phyloP scores from a whole-genome alignment of 768 basidiomycete genomes.

The Russula sp. region DNA sequence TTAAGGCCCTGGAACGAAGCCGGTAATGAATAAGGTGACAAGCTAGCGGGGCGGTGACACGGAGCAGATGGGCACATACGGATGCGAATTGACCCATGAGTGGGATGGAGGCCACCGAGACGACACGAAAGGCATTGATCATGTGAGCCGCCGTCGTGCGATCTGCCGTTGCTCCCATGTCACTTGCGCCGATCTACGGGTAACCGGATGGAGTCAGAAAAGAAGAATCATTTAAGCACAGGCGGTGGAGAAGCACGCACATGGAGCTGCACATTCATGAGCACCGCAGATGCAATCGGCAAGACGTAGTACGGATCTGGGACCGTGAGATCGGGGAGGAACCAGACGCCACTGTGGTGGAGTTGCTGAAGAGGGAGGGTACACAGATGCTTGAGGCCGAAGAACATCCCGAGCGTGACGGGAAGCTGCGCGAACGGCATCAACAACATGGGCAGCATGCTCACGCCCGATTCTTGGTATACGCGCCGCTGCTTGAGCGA shows the following conservation, averaged over 20 bases:
- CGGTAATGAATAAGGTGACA: background rate
- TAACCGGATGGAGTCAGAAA: conserved; percentile 22
- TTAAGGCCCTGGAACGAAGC: conserved; percentile 41
- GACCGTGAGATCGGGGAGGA: conserved; percentile 70
- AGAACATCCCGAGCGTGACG: conserved; percentile 75
- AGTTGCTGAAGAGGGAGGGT: conserved; percentile 67
- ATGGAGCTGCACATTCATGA: conserved; percentile 62
- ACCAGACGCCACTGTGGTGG: conserved; percentile 62
- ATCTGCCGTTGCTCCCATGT: conserved; percentile 26
- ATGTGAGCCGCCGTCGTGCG: conserved; percentile 18
- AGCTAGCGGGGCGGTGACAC: background rate
- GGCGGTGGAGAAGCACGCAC: conserved; percentile 35
- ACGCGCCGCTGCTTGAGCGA: conserved; percentile 43
- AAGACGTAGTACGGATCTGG: conserved; percentile 73
- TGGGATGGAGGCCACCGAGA: conserved; percentile 41
- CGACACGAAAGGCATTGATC: conserved; percentile 27
- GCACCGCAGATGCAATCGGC: conserved; percentile 49
- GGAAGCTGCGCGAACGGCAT: conserved; percentile 64
- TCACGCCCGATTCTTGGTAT: conserved; percentile 59
- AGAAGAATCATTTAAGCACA: background rate
- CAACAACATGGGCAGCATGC: conserved; percentile 45
- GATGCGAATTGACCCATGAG: conserved; percentile 55
- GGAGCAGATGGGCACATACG: conserved; percentile 36
- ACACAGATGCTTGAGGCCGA: conserved; percentile 67
- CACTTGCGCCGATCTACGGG: conserved; percentile 48